Percentiles rank a stretch among this genome's conserved stretches.
phyloP scores from a whole-genome alignment of 2,329 filamentous ascomycete species.

The Hypoxylon sp. region DNA sequence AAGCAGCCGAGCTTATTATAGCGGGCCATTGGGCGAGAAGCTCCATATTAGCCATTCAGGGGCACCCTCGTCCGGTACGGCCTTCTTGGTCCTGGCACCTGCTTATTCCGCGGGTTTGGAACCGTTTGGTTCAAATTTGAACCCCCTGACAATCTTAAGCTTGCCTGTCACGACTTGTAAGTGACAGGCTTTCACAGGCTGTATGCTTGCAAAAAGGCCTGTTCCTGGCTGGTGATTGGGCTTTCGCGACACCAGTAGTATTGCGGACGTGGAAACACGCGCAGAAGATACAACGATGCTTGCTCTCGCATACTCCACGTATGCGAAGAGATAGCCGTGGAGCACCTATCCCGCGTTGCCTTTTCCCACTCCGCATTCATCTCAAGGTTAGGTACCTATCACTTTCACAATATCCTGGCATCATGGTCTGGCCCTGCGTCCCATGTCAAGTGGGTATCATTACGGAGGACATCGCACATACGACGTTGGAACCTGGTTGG shows the following conservation, averaged over 20 bases:
- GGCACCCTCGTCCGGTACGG: constrained; percentile 30
- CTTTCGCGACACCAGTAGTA: constrained; percentile 28
- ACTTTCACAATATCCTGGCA: constrained; percentile 32
- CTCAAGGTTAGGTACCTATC: constrained; percentile 9
- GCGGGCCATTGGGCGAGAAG: constrained; percentile 27
- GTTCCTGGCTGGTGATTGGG: constrained; percentile 31
- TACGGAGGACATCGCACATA: constrained; percentile 35
- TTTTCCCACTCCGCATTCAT: constrained; percentile 26
- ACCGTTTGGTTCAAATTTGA: constrained; percentile 41
- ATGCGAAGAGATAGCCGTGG: constrained; percentile 9
- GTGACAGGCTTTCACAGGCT: constrained; percentile 26
- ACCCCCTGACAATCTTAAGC: constrained; percentile 41
- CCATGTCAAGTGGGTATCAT: constrained; percentile 40
- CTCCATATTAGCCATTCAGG: constrained; percentile 40
- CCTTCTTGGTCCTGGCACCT: constrained; percentile 40
- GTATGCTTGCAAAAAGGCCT: constrained; percentile 25
- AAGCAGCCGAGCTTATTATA: constrained; percentile 33
- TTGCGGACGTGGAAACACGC: constrained; percentile 26
- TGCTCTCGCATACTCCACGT: constrained; percentile 33
- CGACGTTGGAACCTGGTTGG: constrained; percentile 42
- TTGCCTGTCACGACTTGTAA: constrained; percentile 19
- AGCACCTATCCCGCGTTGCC: constrained; percentile 31
- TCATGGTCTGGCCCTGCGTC: constrained; percentile 39
- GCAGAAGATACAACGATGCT: constrained; percentile 24
- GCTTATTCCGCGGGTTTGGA: constrained; percentile 43